phyloP scores from a whole-genome alignment of 1,139 yeast species.

The Candida tunisiensis region DNA sequence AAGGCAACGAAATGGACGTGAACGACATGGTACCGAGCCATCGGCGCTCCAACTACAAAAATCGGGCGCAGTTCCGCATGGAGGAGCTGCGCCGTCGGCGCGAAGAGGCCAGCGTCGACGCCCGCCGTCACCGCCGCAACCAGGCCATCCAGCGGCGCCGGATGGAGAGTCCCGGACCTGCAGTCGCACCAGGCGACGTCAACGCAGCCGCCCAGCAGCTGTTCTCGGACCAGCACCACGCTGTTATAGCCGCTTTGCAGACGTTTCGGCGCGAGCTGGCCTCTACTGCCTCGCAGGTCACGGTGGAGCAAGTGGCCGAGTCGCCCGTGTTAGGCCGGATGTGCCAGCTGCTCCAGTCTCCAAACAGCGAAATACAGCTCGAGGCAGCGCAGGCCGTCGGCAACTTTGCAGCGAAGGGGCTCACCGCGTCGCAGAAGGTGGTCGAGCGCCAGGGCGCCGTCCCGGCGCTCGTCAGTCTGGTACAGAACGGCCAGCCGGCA shows the following conservation, averaged over 20 bases:
- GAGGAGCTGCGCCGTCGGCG: constrained; percentile 94
- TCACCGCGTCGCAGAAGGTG: constrained; percentile 71
- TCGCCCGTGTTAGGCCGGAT: constrained; percentile 82
- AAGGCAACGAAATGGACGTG: too few species aligned
- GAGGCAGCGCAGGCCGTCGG: constrained; percentile 99
- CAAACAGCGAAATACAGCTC: constrained; percentile 71
- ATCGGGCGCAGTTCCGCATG: constrained; percentile 79
- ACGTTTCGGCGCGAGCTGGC: constrained; percentile 71
- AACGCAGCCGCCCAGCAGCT: constrained; percentile 24
- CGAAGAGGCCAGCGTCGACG: constrained; percentile 88
- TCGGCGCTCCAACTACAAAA: constrained; percentile 87
- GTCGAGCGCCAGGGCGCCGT: constrained; percentile 89
- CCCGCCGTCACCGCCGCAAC: constrained; percentile 87
- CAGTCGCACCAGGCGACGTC: constrained; percentile 25
- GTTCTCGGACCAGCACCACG: constrained; percentile 3
- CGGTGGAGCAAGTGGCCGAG: constrained; percentile 79
- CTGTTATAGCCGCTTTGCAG: constrained; percentile 62
- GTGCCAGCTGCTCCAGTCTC: constrained; percentile 61
- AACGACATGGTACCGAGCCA: constrained; percentile 93
- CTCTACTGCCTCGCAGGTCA: constrained; percentile 87
- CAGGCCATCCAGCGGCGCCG: constrained; percentile 85
- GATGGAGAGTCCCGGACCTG: too few species aligned
- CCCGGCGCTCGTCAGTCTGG: constrained; percentile 67
- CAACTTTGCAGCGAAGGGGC: constrained; percentile 89
- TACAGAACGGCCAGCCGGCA: constrained; percentile 65